Base-by-base conservation (phyloP, 352 stramenopile genomes). In the Globisporangium abappressorium region DNA sequence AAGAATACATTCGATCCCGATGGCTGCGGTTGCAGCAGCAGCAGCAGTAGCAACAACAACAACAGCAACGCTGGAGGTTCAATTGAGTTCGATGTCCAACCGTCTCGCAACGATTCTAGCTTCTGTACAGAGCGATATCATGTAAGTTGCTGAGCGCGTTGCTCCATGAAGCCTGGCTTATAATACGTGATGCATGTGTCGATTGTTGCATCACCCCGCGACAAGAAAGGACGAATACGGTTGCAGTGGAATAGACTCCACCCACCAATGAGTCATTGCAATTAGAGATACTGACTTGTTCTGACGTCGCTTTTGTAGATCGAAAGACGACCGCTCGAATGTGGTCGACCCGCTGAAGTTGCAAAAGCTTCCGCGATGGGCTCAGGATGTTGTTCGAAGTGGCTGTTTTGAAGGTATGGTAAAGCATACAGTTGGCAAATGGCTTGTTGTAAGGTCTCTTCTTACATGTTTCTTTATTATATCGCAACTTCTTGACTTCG, bases 321-420 rank as follows among this genome's bases (percentile, higher is more conserved):
- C 56, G 33, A 53, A 11, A 28, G 57, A 33, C 6, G 46, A 60
- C 11, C 56, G 33, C 3, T 47, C 33, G 24, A 60, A 46, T 5
- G 68, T 72, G 28, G 77, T 85, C 30, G 55, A 81, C 34, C 70
- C 69, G 6, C 65, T 76, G 49, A 71, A 78, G 56, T 4, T 86
- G 20, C 78, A 84, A 24, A 63, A 65, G 49, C 53, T 93, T 24
- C 85, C 83, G 15, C 73, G 71, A 4, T 93, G 85, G 85, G 80
- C 79, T 14, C 77, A 88, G 54, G 69, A 70, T 38, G 76, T 92
- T 26, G 65, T 90, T 43, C 69, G 75, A 53, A 84, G 75, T 3
- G 84, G 82, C 14, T 84, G 81, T 59, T 84, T 83, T 67, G 77
- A 82, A 69, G 72, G 72, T 85, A 46, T 18, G 59, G 7, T 24